These are phyloP conservation scores for Posidonia australis DNA, from an alignment of 106 monocot genomes.

Conservation along the genomic window DNA sequence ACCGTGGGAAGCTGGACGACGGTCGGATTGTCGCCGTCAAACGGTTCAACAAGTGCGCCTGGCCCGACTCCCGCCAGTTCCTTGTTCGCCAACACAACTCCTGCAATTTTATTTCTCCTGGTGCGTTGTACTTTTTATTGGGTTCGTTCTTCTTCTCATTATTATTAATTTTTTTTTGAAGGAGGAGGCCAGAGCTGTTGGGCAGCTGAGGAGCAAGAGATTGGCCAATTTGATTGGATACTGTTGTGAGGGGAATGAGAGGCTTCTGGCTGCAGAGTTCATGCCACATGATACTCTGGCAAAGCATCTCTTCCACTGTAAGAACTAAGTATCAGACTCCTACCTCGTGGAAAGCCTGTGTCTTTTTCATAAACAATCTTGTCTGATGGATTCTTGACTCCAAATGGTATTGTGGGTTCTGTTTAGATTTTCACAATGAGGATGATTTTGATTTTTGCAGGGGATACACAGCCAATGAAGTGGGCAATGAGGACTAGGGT, in stretches of 20 bases:
- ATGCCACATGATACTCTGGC: constrained; percentile 82
- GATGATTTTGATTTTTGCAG: no score
- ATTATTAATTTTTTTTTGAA: no score
- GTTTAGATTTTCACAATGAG: no score
- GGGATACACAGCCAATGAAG: constrained; percentile 56
- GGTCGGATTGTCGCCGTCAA: constrained; percentile 56
- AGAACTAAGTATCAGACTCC: no score
- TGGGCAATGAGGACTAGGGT: constrained; percentile 83
- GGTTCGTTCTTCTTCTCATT: no score
- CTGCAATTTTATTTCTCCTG: no score
- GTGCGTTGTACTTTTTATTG: no score
- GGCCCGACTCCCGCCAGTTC: constrained; percentile 77
- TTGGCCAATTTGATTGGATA: constrained; percentile 65
- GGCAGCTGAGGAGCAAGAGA: constrained; percentile 46
- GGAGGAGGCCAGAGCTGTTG: constrained; percentile 77
- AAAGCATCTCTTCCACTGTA: constrained; percentile 89
- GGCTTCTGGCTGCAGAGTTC: constrained; percentile 71
- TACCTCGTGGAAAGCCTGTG: no score
- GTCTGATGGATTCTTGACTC: background rate
- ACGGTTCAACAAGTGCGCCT: constrained; percentile 59
- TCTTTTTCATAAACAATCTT: no score
- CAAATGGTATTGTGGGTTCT: no score
- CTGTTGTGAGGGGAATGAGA: constrained; percentile 69
- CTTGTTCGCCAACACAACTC: no score
- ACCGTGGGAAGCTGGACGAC: constrained; percentile 40